Evolutionary conservation across 192 early-diverging fungal genomes (phyloP).

Genomic region (Coemansia reversa): DNA sequence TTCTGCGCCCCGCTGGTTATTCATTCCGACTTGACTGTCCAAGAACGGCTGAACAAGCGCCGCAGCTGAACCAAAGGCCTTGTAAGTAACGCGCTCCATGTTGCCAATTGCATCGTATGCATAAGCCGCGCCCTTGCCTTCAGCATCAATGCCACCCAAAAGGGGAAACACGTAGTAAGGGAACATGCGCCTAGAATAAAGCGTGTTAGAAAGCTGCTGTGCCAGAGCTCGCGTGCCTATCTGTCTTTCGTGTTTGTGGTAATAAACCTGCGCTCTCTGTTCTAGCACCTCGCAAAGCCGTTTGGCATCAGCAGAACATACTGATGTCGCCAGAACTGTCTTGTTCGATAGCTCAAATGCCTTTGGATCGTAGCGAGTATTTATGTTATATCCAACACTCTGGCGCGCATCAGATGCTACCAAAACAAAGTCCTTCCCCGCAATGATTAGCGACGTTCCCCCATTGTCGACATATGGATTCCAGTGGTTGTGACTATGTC

Average conservation of each 20-base stretch:
- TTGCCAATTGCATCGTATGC: constrained; percentile 93
- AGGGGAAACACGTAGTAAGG: constrained; percentile 92
- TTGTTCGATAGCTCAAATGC: constrained; percentile 82
- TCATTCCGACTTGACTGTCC: constrained; percentile 86
- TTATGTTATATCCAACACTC: constrained; percentile 86
- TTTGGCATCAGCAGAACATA: constrained; percentile 86
- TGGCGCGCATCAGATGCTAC: constrained; percentile 96
- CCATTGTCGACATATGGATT: constrained; percentile 91
- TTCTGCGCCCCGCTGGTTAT: constrained; percentile 61
- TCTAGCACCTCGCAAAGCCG: constrained; percentile 79
- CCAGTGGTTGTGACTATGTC: constrained; percentile 61
- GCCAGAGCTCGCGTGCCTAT: constrained; percentile 87
- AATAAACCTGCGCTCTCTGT: constrained; percentile 92
- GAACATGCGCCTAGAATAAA: constrained; percentile 94
- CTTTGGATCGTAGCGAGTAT: constrained; percentile 91
- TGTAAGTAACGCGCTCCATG: constrained; percentile 73
- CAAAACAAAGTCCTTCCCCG: constrained; percentile 92
- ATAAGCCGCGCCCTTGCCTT: constrained; percentile 89
- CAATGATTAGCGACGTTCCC: constrained; percentile 85
- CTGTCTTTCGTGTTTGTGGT: constrained; percentile 82
- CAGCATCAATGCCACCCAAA: constrained; percentile 83
- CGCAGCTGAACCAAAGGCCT: constrained; percentile 80
- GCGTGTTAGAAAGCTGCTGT: constrained; percentile 89
- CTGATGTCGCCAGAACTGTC: constrained; percentile 80
- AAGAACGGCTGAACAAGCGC: constrained; percentile 95